Base-by-base conservation (phyloP, 345 rosid species). In the Turritis glabra region DNA sequence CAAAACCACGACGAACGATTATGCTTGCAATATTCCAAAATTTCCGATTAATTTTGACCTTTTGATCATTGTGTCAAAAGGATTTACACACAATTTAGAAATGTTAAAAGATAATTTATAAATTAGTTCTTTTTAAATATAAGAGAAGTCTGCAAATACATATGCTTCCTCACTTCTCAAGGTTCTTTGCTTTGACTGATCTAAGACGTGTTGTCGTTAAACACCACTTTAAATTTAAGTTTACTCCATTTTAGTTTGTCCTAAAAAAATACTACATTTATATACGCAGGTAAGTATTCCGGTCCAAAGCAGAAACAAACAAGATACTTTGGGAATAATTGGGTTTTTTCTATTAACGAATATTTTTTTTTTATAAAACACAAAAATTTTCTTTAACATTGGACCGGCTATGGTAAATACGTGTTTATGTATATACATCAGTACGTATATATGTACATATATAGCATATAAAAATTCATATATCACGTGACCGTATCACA, bases 401-500 rank as follows among this genome's bases (percentile, higher is more conserved):
- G 19, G 22, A 46, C 54, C 27, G 14, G 26, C 3, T 1, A 4
- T 46, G 26, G 54, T 50, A 50, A 9, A 21, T 50, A 51, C 15
- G 29, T 11, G 12, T 51, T 47, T 48, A 51, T 25, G 11, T n/a
- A 44, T n/a, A 40, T 4, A 40, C 7, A 10, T 7, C 6, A 44
- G 21, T 44, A 15, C 3, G 9, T 43, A 44, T 8, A 17, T 17
- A 41, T 41, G 8, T 41, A 13, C 53, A 48, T 41, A 13, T 26
- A 48, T 11, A 12, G 56, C 27, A 30, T 32, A 18, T 1, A 57
- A n/a, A 32, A 8, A 9, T 10, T 17, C 40, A 18, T 18, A 57
- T 32, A 22, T 37, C 65, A 60, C 30, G 47, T 60, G 65, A 22
- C 30, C 14, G 23, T 57, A 57, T 57, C 62, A 57, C 43, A 11